Evolutionary conservation across 164 flowering plant species (phyloP).

Genomic region (Buxus sempervirens): DNA sequence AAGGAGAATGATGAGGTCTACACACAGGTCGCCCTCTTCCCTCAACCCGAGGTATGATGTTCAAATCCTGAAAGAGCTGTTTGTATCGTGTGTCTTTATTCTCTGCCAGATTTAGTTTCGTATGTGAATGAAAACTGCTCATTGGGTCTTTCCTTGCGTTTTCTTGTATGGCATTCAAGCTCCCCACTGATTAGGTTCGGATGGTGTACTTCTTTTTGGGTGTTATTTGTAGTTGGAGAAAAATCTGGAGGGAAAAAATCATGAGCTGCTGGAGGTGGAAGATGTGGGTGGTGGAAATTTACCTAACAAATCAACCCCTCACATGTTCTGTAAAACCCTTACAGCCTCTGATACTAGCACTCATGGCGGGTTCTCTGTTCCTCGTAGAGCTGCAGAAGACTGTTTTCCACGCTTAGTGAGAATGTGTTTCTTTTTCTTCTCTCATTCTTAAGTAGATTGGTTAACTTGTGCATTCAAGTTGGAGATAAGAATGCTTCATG

Average conservation of each 20-base stretch:
- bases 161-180: background rate
- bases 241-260: slow-evolving; percentile 43
- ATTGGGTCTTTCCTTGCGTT: background rate
- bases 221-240: slow-evolving; percentile 35
- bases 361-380: slow-evolving; percentile 98
- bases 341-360: slow-evolving; percentile 98
- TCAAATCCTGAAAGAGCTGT: background rate
- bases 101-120: slow-evolving; percentile 1
- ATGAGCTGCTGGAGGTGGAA: slow-evolving; percentile 42
- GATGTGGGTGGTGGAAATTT: slow-evolving; percentile 48
- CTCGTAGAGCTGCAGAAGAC: slow-evolving; percentile 98
- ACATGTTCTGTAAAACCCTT: slow-evolving; percentile 97
- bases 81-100: background rate
- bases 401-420: slow-evolving; percentile 88
- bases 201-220: slow-evolving; percentile 7
- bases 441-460: background rate
- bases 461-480: background rate
- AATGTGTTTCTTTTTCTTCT: slow-evolving; percentile 4
- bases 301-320: slow-evolving; percentile 68
- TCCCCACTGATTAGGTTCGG: slow-evolving; percentile 1
- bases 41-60: slow-evolving; percentile 67
- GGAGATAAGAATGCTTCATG: slow-evolving; percentile 1
- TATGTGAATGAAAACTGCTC: slow-evolving; percentile 5
- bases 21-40: slow-evolving; percentile 73
- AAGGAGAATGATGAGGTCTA: slow-evolving; percentile 94